Evolutionary conservation across 2,329 filamentous ascomycete genomes (phyloP).

Genomic region (Fusarium sp.): DNA sequence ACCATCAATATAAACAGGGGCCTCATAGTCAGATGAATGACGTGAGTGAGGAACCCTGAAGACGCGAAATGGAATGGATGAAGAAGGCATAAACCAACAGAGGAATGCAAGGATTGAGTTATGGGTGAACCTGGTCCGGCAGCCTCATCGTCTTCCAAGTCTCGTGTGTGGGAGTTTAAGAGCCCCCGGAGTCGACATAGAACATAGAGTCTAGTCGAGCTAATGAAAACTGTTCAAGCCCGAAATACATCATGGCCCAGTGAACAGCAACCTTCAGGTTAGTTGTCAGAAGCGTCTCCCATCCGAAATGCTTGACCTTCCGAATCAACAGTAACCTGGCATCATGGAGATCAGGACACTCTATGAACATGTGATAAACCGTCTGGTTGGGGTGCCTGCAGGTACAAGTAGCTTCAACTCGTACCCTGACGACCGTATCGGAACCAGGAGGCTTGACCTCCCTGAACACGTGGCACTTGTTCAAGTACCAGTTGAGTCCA

Average conservation of each 20-base stretch:
- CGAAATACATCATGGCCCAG: constrained; percentile 2
- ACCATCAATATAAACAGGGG: neutral
- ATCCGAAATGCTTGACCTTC: neutral
- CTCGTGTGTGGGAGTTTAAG: neutral
- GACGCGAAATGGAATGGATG: neutral
- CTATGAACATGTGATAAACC: neutral
- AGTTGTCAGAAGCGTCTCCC: neutral
- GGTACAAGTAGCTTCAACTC: neutral
- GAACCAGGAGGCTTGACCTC: neutral
- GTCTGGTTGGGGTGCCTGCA: neutral
- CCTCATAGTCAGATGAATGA: neutral
- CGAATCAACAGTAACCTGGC: neutral
- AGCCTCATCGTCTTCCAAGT: neutral
- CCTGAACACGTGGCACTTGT: neutral
- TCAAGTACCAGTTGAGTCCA: neutral
- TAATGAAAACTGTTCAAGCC: neutral
- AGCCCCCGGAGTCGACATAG: neutral
- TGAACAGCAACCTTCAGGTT: neutral
- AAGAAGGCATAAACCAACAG: neutral
- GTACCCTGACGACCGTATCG: neutral
- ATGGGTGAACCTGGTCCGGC: neutral
- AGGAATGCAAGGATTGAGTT: neutral
- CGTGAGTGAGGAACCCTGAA: neutral
- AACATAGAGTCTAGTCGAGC: neutral
- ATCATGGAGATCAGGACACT: neutral